Evolutionary conservation across 2,329 filamentous ascomycete species (phyloP).

Genomic region (Colletotrichum aenigma): DNA sequence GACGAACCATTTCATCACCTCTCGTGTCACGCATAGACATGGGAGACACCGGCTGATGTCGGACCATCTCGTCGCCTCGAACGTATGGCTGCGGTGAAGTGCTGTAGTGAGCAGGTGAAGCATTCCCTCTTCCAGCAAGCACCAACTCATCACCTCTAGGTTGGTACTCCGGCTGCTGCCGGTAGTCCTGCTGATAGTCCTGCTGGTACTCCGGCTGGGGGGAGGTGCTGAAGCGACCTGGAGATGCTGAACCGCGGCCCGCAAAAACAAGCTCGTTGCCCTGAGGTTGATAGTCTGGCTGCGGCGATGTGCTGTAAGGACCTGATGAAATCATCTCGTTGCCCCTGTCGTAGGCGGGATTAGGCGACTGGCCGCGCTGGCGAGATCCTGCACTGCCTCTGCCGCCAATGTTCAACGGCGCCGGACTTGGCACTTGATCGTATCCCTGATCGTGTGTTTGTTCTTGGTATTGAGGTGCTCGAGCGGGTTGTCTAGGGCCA

Average conservation of each 20-base stretch:
- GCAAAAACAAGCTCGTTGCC: slow-evolving; percentile 29
- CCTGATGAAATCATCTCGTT: slow-evolving; percentile 13
- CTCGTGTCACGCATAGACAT: not conserved
- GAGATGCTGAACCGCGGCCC: slow-evolving; percentile 33
- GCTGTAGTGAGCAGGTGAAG: slow-evolving; percentile 32
- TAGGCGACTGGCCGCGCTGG: slow-evolving; percentile 6
- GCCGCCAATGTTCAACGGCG: slow-evolving; percentile 47
- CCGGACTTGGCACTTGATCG: slow-evolving; percentile 43
- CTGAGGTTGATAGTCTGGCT: slow-evolving; percentile 9
- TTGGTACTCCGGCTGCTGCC: slow-evolving; percentile 19
- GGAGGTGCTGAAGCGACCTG: slow-evolving; percentile 32
- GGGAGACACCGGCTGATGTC: slow-evolving; percentile 4
- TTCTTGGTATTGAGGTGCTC: slow-evolving; percentile 38
- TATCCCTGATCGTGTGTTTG: slow-evolving; percentile 31
- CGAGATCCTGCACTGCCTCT: slow-evolving; percentile 31
- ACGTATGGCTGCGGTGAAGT: slow-evolving; percentile 25
- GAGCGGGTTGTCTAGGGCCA: not conserved
- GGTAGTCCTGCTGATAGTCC: not conserved
- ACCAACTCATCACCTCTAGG: slow-evolving; percentile 15
- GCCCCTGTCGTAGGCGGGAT: not conserved
- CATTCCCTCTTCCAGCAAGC: slow-evolving; percentile 39
- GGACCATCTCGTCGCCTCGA: slow-evolving; percentile 12
- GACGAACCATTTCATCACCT: not conserved
- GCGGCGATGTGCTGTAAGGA: slow-evolving; percentile 31
- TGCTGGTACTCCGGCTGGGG: slow-evolving; percentile 21